phyloP scores from a whole-genome alignment of 352 stramenopile species.

The Globisporangium acanthophoron region DNA sequence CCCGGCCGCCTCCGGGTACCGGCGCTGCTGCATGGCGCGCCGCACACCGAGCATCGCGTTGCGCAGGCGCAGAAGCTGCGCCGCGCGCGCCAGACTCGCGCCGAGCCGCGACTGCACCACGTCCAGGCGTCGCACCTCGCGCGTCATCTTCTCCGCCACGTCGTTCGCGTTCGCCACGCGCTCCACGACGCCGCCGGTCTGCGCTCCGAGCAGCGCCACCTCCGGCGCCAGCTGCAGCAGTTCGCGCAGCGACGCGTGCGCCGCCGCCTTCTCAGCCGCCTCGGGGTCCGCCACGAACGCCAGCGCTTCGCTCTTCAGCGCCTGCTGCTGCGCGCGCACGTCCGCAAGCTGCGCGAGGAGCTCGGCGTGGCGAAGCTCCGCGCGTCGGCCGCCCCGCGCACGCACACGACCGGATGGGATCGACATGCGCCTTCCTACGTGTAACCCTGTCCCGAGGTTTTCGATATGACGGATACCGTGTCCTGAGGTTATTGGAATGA shows the following conservation, averaged over 20 bases:
- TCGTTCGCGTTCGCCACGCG: constrained; percentile 84
- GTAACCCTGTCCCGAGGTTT: too few species aligned
- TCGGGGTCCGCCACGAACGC: constrained; percentile 32
- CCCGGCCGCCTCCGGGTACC: constrained; percentile 64
- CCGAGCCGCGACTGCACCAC: constrained; percentile 76
- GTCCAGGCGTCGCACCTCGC: constrained; percentile 75
- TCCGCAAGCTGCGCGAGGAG: constrained; percentile 48
- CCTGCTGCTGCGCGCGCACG: constrained; percentile 40
- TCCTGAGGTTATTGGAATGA: too few species aligned
- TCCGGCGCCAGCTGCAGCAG: constrained; percentile 58
- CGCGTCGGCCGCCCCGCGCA: constrained; percentile 1
- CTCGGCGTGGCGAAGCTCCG: constrained; percentile 44
- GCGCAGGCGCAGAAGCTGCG: constrained; percentile 70
- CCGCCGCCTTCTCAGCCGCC: constrained; percentile 49
- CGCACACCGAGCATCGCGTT: constrained; percentile 72
- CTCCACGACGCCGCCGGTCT: constrained; percentile 79
- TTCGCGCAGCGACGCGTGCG: constrained; percentile 40
- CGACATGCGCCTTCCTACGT: too few species aligned
- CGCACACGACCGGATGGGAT: too few species aligned
- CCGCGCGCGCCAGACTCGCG: constrained; percentile 50
- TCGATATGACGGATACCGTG: too few species aligned
- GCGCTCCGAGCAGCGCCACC: constrained; percentile 61
- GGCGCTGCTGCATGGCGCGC: constrained; percentile 63
- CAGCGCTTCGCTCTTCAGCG: constrained; percentile 23
- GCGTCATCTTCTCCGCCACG: constrained; percentile 87